These are phyloP conservation scores for Sechiopsis laciniata DNA, from an alignment of 306 rosid genomes.

Conservation along the genomic window DNA sequence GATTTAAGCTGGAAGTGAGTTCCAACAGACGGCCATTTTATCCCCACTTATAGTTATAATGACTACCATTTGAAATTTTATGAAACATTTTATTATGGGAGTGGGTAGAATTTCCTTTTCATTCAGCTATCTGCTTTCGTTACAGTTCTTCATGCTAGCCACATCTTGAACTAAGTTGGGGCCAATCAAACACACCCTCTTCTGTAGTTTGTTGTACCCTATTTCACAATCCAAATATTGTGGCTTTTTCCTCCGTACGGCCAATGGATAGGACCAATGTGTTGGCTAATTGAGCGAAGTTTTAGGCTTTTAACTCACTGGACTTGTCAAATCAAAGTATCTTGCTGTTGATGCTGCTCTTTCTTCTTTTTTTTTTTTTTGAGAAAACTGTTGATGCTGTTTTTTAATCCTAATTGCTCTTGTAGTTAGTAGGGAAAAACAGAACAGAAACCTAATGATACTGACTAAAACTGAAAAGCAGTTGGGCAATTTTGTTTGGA, in stretches of 20 bases:
- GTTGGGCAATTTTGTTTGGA: neutral
- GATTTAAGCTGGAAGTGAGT: conserved; percentile 43
- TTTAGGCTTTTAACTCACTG: conserved; percentile 1
- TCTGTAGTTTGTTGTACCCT: neutral
- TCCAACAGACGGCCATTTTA: conserved; percentile 28
- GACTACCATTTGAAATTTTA: conserved; percentile 30
- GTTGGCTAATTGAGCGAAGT: neutral
- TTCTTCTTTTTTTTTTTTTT: too few relatives aligned
- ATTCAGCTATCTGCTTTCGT: conserved; percentile 36
- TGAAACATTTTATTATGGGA: conserved; percentile 27
- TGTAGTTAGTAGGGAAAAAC: neutral
- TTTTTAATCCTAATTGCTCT: neutral
- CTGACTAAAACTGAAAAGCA: neutral
- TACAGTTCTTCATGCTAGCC: conserved; percentile 27
- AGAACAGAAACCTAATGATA: neutral
- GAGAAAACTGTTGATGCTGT: neutral
- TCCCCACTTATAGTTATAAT: conserved; percentile 39
- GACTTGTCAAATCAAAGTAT: conserved; percentile 11
- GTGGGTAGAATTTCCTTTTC: conserved; percentile 55
- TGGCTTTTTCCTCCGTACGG: conserved; percentile 10
- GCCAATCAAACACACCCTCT: neutral
- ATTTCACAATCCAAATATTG: conserved; percentile 13
- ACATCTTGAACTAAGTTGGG: conserved; percentile 29
- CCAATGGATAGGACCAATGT: neutral
- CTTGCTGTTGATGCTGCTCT: neutral